phyloP scores from a whole-genome alignment of 2,329 filamentous ascomycete species.

The Fulvia fulva region DNA sequence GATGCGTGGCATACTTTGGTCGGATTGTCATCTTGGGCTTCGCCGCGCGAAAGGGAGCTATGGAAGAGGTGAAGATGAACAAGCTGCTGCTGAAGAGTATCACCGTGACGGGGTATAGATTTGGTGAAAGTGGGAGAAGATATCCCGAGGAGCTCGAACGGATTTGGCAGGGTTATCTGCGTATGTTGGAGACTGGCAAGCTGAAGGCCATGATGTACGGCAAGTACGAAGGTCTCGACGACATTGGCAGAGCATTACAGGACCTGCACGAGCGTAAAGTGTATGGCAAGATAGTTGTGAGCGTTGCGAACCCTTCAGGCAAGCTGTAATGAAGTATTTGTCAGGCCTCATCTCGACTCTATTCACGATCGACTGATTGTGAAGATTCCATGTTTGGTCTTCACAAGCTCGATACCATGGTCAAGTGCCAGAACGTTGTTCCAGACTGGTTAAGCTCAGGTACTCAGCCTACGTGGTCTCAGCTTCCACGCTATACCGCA shows the following conservation, averaged over 20 bases:
- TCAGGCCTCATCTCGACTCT: too few relatives aligned
- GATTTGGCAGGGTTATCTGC: slow-evolving; percentile 51
- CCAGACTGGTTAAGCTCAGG: too few relatives aligned
- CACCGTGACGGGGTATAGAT: slow-evolving; percentile 55
- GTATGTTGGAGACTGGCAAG: slow-evolving; percentile 44
- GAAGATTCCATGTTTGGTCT: too few relatives aligned
- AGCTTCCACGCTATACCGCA: too few relatives aligned
- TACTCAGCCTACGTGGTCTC: too few relatives aligned
- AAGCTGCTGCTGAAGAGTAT: slow-evolving; percentile 52
- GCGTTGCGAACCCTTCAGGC: slow-evolving; percentile 30
- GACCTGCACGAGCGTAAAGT: slow-evolving; percentile 50
- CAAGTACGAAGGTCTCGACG: slow-evolving; percentile 49
- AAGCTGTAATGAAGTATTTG: slow-evolving; percentile 20
- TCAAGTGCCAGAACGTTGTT: not conserved
- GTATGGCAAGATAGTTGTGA: slow-evolving; percentile 56
- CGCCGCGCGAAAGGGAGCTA: slow-evolving; percentile 49
- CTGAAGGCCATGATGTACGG: slow-evolving; percentile 52
- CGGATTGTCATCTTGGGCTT: slow-evolving; percentile 57
- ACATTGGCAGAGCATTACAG: slow-evolving; percentile 48
- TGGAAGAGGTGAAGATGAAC: slow-evolving; percentile 56
- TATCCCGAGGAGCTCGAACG: slow-evolving; percentile 45
- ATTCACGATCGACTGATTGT: too few relatives aligned
- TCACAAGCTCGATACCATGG: not conserved
- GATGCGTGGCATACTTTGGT: slow-evolving; percentile 53
- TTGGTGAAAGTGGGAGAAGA: slow-evolving; percentile 53